Conservation (phyloP, 345 rosid genomes). For the Alliaria petiolata region DNA sequence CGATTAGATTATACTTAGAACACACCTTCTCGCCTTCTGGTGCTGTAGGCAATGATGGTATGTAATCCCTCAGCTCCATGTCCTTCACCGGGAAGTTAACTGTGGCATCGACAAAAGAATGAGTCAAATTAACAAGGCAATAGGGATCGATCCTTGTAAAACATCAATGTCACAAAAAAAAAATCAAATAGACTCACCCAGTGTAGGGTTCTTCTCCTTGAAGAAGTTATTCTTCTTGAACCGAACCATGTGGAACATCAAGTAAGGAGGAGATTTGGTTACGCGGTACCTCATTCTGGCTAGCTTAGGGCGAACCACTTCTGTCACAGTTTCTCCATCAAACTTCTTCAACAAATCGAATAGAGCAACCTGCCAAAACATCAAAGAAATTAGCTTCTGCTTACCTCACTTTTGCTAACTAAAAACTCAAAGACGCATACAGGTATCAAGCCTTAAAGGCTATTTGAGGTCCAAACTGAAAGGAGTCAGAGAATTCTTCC, state of each 20-base stretch:
- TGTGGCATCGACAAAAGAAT: slow-evolving; percentile 29
- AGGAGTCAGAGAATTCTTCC: not conserved
- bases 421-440: no score
- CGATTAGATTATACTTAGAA: slow-evolving; percentile 87
- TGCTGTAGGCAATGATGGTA: slow-evolving; percentile 74
- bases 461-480: not conserved
- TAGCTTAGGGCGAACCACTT: slow-evolving; percentile 77
- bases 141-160: not conserved
- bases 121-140: not conserved
- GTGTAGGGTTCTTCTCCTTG: slow-evolving; percentile 91
- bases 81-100: slow-evolving; percentile 98
- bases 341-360: slow-evolving; percentile 88
- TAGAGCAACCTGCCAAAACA: slow-evolving; percentile 67
- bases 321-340: slow-evolving; percentile 89
- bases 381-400: slow-evolving; percentile 12
- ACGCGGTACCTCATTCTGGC: slow-evolving; percentile 88
- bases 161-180: not conserved
- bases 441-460: not conserved
- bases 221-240: slow-evolving; percentile 91
- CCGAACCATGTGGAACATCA: slow-evolving; percentile 91
- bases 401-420: not conserved
- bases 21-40: slow-evolving; percentile 55
- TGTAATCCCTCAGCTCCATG: slow-evolving; percentile 66
- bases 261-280: slow-evolving; percentile 69
- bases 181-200: slow-evolving; percentile 46